Conservation (phyloP, 2,329 filamentous ascomycete species). For the Epichloe elymi region DNA sequence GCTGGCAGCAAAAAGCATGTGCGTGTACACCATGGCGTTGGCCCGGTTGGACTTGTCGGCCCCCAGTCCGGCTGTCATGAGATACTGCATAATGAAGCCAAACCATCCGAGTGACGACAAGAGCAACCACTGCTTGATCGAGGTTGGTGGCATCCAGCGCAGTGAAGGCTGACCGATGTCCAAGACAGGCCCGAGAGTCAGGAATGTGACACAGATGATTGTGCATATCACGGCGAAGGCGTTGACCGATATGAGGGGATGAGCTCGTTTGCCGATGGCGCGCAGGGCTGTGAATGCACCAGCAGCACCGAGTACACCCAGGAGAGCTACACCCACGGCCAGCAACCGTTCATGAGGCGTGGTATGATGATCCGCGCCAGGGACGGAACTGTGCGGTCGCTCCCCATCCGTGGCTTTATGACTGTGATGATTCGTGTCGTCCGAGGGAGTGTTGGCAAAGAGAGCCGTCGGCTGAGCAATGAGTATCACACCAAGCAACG, state of each 20-base stretch:
- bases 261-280: slow-evolving; percentile 66
- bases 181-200: slow-evolving; percentile 37
- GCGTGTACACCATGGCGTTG: slow-evolving; percentile 44
- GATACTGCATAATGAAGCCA: slow-evolving; percentile 75
- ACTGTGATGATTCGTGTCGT: not conserved
- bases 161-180: slow-evolving; percentile 33
- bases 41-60: slow-evolving; percentile 53
- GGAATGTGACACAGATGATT: slow-evolving; percentile 48
- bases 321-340: slow-evolving; percentile 57
- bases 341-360: slow-evolving; percentile 53
- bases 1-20: slow-evolving; percentile 41
- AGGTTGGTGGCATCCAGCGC: slow-evolving; percentile 27
- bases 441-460: slow-evolving; percentile 22
- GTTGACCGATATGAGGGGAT: slow-evolving; percentile 74
- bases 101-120: slow-evolving; percentile 55
- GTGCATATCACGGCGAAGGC: slow-evolving; percentile 66
- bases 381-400: slow-evolving; percentile 7
- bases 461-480: slow-evolving; percentile 61
- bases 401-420: not conserved
- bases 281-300: slow-evolving; percentile 64
- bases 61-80: slow-evolving; percentile 65
- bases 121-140: slow-evolving; percentile 47
- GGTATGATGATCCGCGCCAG: slow-evolving; percentile 21
- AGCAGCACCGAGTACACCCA: slow-evolving; percentile 66
- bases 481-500: slow-evolving; percentile 66